Evolutionary conservation across 345 rosid genomes (phyloP).

Genomic region (Hypericum androsaemum): DNA sequence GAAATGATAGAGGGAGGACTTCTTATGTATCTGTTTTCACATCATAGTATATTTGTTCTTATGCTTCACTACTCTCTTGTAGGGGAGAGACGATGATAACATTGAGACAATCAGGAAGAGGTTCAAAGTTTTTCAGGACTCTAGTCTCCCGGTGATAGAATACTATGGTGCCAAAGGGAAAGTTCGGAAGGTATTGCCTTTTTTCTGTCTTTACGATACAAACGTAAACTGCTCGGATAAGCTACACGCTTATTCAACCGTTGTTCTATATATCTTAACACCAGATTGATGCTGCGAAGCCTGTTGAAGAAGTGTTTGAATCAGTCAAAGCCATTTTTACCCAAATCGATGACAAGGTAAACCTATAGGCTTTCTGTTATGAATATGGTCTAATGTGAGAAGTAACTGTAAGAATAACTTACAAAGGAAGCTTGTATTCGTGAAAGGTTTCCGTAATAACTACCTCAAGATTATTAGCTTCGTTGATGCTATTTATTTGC

Average conservation of each 20-base stretch:
- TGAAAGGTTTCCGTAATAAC: no score
- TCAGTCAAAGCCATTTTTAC: slow-evolving; percentile 32
- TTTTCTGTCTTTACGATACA: not conserved
- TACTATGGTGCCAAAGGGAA: slow-evolving; percentile 46
- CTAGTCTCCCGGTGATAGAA: slow-evolving; percentile 47
- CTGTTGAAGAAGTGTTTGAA: slow-evolving; percentile 55
- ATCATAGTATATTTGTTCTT: not conserved
- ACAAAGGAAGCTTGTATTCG: no score
- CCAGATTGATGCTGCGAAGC: slow-evolving; percentile 65
- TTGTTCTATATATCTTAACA: slow-evolving; percentile 9
- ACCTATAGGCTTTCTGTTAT: no score
- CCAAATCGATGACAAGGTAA: no score
- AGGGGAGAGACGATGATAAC: slow-evolving; percentile 82
- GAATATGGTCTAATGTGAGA: no score
- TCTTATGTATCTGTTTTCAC: not conserved
- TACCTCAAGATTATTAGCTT: no score
- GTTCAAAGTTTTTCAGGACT: slow-evolving; percentile 48
- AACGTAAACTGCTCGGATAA: not conserved
- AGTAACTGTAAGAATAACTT: no score
- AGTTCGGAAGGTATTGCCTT: slow-evolving; percentile 37
- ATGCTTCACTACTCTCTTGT: slow-evolving; percentile 5
- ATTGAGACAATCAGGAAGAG: slow-evolving; percentile 55
- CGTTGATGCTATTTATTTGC: no score
- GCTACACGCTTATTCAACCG: slow-evolving; percentile 3
- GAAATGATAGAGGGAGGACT: not conserved